A percentile compares a stretch with the other conserved stretches of the same genome.
Evolutionary conservation across 1,284 basidiomycete species (phyloP).

Genomic region (Leccinum fuscescens): DNA sequence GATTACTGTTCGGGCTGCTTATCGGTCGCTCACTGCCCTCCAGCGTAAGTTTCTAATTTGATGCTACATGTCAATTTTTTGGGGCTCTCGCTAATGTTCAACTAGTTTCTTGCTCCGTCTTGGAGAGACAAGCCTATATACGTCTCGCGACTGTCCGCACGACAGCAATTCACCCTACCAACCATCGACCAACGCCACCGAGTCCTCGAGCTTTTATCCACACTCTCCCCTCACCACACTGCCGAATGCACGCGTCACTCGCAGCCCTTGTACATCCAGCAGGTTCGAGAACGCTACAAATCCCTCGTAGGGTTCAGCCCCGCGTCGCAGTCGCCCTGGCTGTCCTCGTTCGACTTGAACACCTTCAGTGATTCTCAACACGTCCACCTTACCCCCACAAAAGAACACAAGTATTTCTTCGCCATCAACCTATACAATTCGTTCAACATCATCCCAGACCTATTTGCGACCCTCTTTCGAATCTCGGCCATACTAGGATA

Average conservation of each 20-base stretch:
- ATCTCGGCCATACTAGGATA: constrained; percentile 87
- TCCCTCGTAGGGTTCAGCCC: constrained; percentile 78
- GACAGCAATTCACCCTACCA: constrained; percentile 65
- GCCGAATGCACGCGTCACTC: constrained; percentile 83
- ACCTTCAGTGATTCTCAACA: constrained; percentile 44
- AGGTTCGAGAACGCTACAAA: constrained; percentile 81
- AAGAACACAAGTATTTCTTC: constrained; percentile 94
- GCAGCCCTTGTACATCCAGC: constrained; percentile 80
- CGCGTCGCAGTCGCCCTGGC: constrained; percentile 56
- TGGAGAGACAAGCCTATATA: constrained; percentile 56
- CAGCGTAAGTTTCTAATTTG: constrained; percentile 39
- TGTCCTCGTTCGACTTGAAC: constrained; percentile 50
- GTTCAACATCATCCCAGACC: constrained; percentile 95
- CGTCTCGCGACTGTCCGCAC: constrained; percentile 48
- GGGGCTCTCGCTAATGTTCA: constrained; percentile 3
- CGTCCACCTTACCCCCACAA: constrained; percentile 38
- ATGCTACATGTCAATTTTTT: neutral
- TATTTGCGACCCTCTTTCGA: constrained; percentile 94
- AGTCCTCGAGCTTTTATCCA: constrained; percentile 82
- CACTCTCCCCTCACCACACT: constrained; percentile 86
- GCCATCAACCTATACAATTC: constrained; percentile 97
- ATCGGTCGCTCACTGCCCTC: constrained; percentile 54
- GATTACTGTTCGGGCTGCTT: constrained; percentile 64
- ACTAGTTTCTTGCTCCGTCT: constrained; percentile 30
- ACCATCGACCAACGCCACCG: constrained; percentile 78